Evolutionary conservation across 768 basidiomycete species (phyloP).

Genomic region (Gloeostereum incarnatum): DNA sequence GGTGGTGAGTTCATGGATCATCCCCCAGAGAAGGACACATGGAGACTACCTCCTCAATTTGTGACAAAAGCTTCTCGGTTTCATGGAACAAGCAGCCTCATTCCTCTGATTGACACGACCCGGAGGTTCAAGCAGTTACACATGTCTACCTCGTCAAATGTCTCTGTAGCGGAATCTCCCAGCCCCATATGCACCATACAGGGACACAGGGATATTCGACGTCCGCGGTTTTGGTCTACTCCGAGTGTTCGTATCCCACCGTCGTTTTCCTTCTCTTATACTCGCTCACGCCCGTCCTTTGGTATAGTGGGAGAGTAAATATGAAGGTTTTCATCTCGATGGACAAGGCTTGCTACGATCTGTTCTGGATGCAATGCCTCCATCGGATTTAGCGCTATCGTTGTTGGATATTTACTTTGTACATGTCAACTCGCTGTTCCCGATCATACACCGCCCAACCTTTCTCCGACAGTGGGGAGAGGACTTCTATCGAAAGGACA

Average conservation of each 20-base stretch:
- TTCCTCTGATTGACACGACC: slow-evolving; percentile 44
- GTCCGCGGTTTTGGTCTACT: slow-evolving; percentile 48
- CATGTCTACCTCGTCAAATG: slow-evolving; percentile 23
- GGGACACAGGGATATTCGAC: slow-evolving; percentile 15
- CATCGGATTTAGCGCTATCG: slow-evolving; percentile 42
- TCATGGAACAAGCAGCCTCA: slow-evolving; percentile 53
- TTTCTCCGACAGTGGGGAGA: slow-evolving; percentile 56
- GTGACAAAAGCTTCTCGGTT: too few relatives aligned
- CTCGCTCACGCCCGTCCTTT: slow-evolving; percentile 1
- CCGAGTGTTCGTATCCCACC: slow-evolving; percentile 32
- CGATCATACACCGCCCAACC: slow-evolving; percentile 63
- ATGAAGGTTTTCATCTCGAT: slow-evolving; percentile 33
- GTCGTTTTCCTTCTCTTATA: slow-evolving; percentile 1
- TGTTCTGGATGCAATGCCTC: slow-evolving; percentile 45
- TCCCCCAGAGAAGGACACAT: too few relatives aligned
- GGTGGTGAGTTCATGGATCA: too few relatives aligned
- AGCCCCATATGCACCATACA: slow-evolving; percentile 8
- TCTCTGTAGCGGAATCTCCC: slow-evolving; percentile 1
- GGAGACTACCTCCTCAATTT: too few relatives aligned
- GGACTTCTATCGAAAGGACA: slow-evolving; percentile 40
- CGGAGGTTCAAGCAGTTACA: slow-evolving; percentile 45
- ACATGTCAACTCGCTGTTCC: slow-evolving; percentile 47
- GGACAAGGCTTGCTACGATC: slow-evolving; percentile 19
- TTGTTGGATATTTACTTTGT: slow-evolving; percentile 67
- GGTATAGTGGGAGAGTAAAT: slow-evolving; percentile 49